Conservation (phyloP, 306 rosid species). For the Alnus glutinosa region DNA sequence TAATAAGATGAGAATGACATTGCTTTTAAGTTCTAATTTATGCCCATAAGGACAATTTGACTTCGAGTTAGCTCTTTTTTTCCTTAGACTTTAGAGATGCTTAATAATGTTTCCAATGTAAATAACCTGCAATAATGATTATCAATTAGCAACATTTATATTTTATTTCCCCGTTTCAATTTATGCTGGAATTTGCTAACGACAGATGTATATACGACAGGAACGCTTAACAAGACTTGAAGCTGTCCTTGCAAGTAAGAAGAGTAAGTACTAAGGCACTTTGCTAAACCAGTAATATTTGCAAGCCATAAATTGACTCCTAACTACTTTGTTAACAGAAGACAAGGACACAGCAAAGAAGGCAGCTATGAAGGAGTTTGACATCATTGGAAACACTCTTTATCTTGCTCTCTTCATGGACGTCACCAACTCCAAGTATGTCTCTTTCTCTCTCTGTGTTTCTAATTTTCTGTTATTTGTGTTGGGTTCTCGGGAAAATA, state of each 20-base stretch:
- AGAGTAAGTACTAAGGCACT: slow-evolving; percentile 45
- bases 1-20: background rate
- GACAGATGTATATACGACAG: slow-evolving; percentile 34
- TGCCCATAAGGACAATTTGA: background rate
- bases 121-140: background rate
- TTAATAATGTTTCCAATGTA: background rate
- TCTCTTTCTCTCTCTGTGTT: slow-evolving; percentile 23
- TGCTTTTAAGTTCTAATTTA: background rate
- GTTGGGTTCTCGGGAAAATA: background rate
- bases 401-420: slow-evolving; percentile 66
- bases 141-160: background rate
- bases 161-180: background rate
- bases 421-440: slow-evolving; percentile 79
- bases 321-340: slow-evolving; percentile 4
- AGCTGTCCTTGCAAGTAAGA: slow-evolving; percentile 54
- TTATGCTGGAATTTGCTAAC: slow-evolving; percentile 22
- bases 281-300: slow-evolving; percentile 7
- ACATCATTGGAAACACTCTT: slow-evolving; percentile 54
- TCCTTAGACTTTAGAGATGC: background rate
- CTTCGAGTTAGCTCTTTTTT: background rate
- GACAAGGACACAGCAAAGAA: slow-evolving; percentile 1
- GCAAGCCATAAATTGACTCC: slow-evolving; percentile 2
- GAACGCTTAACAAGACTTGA: slow-evolving; percentile 76
- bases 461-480: background rate
- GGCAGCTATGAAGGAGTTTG: slow-evolving; percentile 61